Base-by-base conservation (phyloP, 2,329 filamentous ascomycete species). In the Colletotrichum graminicola region DNA sequence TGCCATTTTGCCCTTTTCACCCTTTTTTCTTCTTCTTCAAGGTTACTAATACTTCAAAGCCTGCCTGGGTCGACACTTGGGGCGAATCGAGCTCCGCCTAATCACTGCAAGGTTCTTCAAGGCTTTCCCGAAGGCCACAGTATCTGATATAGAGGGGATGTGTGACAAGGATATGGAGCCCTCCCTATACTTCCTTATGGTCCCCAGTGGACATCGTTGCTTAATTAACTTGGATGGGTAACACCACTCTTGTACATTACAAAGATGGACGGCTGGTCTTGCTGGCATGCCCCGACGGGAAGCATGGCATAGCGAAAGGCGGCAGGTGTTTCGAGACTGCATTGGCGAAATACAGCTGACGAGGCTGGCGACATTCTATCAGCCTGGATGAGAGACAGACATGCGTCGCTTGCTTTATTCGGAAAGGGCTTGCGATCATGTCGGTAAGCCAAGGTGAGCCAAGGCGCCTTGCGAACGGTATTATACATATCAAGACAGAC, bases 11-110 rank as follows among this genome's bases (percentile, higher is more conserved):
- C 5, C 1, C 10, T 51, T 0, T 12, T 43, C 18, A 10, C 3
- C 3, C 1, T 39, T 6, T 3, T 39, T 6, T 8, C 8, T n/a
- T 2, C 4, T 10, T n/a, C 8, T 23, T 21, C 7, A 21, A 1
- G 2, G 12, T 18, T 21, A n/a, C n/a, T 62, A 34, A 51, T 14
- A 8, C 18, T 5, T 3, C 4, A 26, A 18, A 71, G 81, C 78
- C 1, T 91, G 89, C 71, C 79, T 91, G 21, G 89, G 89, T 1
- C 79, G 88, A 34, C 87, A 90, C 72, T 79, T 91, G 23, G 89
- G 89, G 0, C 80, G 82, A n/a, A 88, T 88, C 78, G 88, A 90
- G 75, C 75, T 91, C 32, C 82, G 87, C 8, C 82, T 88, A 34
- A 86, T 82, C 0, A 80, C 84, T 0, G 85, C 87, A 0, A 79